Base-by-base conservation (phyloP, 495 filamentous ascomycete genomes). In the Amorphotheca resinae region DNA sequence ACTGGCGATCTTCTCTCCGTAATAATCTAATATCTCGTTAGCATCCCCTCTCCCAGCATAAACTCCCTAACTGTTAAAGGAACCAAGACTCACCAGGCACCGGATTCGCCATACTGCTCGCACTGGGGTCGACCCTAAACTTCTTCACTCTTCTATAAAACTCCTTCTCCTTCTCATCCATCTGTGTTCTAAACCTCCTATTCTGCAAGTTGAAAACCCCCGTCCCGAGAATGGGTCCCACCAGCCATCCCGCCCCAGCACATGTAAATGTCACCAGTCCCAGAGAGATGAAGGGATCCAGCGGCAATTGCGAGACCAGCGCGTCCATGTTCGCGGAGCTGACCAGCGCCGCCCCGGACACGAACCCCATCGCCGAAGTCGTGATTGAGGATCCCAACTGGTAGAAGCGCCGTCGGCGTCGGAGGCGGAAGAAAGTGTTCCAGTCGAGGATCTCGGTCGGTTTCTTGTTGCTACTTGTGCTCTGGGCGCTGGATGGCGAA, bases 1-100 rank as follows among this genome's bases (percentile, higher is more conserved):
- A 50, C 85, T 93, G 12, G 80, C 82, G 59, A 98, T 94, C 73
- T 94, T 95, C 70, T 98, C 91, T 38, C 91, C 82, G 54, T 87
- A 85, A 61, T 77, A 80, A 56, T 81, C 77, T 35, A 33, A n/a
- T 25, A 2, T 14, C 17, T 15, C 38, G 44, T 39, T 14, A 49
- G n/a, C 17, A 17, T 15, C 7, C 26, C 25, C 15, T 23, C 33
- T 39, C 39, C 34, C 44, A 22, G 54, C 46, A 33, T 38, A n/a
- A n/a, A n/a, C n/a, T n/a, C n/a, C 26, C 26, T 12, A 30, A 7
- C 6, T 30, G 26, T 7, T 33, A 37, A 20, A 9, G 4, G 36
- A 42, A 9, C 14, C 6, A 34, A 14, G 42, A 48, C 52, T 26
- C 47, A 55, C 52, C 52, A 43, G 55, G 52, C 22, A 58, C 71